phyloP scores from a whole-genome alignment of 1,284 basidiomycete genomes.

The Irpex rosettiformis region DNA sequence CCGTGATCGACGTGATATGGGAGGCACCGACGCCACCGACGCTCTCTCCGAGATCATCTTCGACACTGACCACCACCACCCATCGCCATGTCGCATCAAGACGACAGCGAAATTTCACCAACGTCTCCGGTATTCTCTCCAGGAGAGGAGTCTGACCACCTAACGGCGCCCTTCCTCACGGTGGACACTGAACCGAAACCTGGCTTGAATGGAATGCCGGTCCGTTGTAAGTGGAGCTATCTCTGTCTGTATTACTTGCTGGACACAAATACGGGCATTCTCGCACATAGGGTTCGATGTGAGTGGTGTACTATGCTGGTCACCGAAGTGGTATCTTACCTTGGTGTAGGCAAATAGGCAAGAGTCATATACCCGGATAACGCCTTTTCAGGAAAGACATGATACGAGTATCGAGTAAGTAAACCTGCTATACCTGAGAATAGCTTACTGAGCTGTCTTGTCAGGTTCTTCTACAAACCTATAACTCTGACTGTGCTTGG shows the following conservation, averaged over 20 bases:
- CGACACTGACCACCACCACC: background rate
- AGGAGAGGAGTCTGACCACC: slow-evolving; percentile 24
- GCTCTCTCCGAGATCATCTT: background rate
- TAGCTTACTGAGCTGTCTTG: background rate
- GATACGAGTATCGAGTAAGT: slow-evolving; percentile 79
- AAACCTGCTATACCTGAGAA: slow-evolving; percentile 8
- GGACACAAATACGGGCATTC: background rate
- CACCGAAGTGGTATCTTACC: background rate
- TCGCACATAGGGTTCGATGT: slow-evolving; percentile 28
- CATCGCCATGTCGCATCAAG: background rate
- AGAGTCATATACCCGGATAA: slow-evolving; percentile 75
- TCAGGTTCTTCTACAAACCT: slow-evolving; percentile 80
- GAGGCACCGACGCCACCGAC: background rate
- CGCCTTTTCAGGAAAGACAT: slow-evolving; percentile 75
- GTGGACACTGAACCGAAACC: slow-evolving; percentile 24
- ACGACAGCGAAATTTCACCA: slow-evolving; percentile 10
- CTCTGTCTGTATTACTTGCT: slow-evolving; percentile 5
- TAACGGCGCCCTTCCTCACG: slow-evolving; percentile 5
- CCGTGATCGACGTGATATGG: background rate
- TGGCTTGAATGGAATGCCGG: slow-evolving; percentile 26
- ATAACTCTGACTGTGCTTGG: slow-evolving; percentile 71
- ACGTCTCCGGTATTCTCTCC: slow-evolving; percentile 21
- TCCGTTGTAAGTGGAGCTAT: slow-evolving; percentile 25
- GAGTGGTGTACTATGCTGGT: slow-evolving; percentile 10
- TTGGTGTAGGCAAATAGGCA: slow-evolving; percentile 65